Evolutionary conservation across 1,139 yeast species (phyloP), one percentile per base, ranked within the genome.

Genomic region (Eremothecium coryli): DNA sequence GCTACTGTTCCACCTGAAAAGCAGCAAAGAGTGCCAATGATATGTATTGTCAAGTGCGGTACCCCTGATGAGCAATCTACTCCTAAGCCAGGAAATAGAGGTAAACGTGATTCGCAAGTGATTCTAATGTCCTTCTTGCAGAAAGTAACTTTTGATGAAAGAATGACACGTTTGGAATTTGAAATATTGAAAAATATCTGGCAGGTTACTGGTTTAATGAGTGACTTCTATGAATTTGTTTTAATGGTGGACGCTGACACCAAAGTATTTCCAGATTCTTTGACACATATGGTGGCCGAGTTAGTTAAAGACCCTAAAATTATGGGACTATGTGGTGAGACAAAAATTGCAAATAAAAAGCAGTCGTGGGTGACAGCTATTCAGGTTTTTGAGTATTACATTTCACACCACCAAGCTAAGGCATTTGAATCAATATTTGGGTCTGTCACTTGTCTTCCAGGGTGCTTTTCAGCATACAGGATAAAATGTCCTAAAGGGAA

Each of bases 191-290:
- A 71, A 41, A 75, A 76, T 36, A 82, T 90, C 16, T 85, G 95
- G 88, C 72, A 76, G 47, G 66, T 86, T 8, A 85, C 96, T 0
- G 97, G 97, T 3, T 64, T 86, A 26, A 81, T 88, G 73, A 78
- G 95, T 0, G 90, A 81, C 37, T 71, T 76, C 56, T 90, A 86
- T 58, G 97, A 90, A 56, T 66, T 80, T 31, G 76, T 82, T 25
- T 64, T 90, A 29, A 88, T 90, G 96, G 96, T 90, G 20, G 98
- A 90, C 65, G 98, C 98, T 1, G 98, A 90, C 63, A 88, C 97
- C 0, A 78, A 77, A 54, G 88, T 88, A 3, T 86, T 70, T 58
- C 95, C 95, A 0, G 96, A 88, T 56, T 79, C 93, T 9, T 51
- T 88, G 43, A 84, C 93, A 6, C 97, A 90, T 53, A 85, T 90